Evolutionary conservation across 1,139 yeast species (phyloP).

Genomic region (Nadsonia starkeyi-henricii): DNA sequence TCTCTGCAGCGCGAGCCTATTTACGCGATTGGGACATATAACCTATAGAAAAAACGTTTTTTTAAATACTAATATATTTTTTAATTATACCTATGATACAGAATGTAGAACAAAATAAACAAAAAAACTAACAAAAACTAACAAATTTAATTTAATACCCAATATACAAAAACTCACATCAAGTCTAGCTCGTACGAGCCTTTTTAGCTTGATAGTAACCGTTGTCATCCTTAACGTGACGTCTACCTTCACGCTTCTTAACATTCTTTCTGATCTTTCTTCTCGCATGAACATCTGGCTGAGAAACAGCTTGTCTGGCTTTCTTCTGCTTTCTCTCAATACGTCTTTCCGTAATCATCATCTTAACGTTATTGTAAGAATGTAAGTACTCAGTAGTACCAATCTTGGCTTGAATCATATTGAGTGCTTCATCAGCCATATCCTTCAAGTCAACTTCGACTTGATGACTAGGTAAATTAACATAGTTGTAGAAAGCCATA

Average conservation of each 20-base stretch:
- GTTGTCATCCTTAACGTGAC: neutral
- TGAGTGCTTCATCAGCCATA: constrained; percentile 55
- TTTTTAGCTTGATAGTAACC: neutral
- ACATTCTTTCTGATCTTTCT: constrained; percentile 66
- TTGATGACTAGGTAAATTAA: constrained; percentile 30
- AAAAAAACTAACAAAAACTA: no score
- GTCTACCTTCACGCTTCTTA: constrained; percentile 32
- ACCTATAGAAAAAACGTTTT: no score
- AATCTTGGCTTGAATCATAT: constrained; percentile 50
- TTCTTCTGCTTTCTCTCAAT: constrained; percentile 63
- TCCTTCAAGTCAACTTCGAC: constrained; percentile 36
- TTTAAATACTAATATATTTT: neutral
- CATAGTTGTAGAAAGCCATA: constrained; percentile 44
- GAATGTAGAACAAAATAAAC: neutral
- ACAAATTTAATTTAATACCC: neutral
- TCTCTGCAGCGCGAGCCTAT: no score
- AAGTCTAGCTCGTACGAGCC: neutral
- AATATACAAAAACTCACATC: neutral
- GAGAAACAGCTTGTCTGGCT: constrained; percentile 60
- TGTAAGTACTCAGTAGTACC: constrained; percentile 64
- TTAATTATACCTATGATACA: neutral
- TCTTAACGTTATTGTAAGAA: constrained; percentile 50
- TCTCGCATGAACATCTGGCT: constrained; percentile 71
- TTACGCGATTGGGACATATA: no score
- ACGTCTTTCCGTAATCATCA: constrained; percentile 45